Conservation (phyloP, 2,329 filamentous ascomycete species). For the Epichloe brachyelytri region DNA sequence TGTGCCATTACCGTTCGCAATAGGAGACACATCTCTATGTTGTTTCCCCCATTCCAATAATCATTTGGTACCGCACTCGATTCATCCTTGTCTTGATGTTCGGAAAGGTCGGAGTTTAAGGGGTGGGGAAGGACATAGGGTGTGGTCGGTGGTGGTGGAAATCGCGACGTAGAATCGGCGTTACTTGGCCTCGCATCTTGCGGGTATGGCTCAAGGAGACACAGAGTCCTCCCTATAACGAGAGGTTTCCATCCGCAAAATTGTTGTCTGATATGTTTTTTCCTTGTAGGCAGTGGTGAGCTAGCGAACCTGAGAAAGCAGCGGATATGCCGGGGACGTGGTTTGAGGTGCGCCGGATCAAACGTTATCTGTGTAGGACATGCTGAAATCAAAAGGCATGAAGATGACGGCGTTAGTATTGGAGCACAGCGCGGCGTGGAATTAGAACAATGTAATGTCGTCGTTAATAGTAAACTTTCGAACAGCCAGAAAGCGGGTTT, state of each 20-base stretch:
- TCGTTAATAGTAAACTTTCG: background rate
- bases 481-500: background rate
- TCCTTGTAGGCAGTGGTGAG: background rate
- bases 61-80: slow-evolving; percentile 4
- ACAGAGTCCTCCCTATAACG: slow-evolving; percentile 8
- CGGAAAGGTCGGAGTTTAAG: background rate
- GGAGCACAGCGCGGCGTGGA: background rate
- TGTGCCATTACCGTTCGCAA: background rate
- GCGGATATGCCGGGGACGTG: background rate
- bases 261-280: background rate
- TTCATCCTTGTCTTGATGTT: background rate
- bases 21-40: slow-evolving; percentile 6
- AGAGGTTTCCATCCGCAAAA: background rate
- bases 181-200: slow-evolving; percentile 5
- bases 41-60: slow-evolving; percentile 9
- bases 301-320: background rate
- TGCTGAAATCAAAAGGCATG: background rate
- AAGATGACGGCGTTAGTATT: background rate
- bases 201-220: slow-evolving; percentile 8
- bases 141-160: slow-evolving; percentile 5
- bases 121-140: slow-evolving; percentile 5
- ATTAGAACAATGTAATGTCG: background rate
- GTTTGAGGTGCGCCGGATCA: background rate
- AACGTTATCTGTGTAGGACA: background rate
- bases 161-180: slow-evolving; percentile 4